Conservation (phyloP, 1,139 yeast species). For the Schwanniomyces etchellsii region DNA sequence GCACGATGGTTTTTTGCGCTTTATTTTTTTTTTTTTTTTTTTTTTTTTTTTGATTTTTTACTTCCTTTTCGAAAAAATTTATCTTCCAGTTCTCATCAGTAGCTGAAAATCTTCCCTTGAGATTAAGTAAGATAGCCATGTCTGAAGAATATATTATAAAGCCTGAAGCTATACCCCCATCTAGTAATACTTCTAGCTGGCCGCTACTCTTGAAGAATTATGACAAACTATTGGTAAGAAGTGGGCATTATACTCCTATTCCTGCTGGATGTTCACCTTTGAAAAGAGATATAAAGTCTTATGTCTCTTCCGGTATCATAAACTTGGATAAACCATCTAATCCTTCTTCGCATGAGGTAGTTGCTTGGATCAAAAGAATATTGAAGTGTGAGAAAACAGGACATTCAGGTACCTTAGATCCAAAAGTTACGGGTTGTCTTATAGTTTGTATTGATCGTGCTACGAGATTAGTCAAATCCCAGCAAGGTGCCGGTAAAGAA, state of each 20-base stretch:
- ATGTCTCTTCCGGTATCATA: constrained; percentile 91
- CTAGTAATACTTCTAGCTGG: constrained; percentile 90
- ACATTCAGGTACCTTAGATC: constrained; percentile 98
- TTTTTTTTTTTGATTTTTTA: too few relatives aligned
- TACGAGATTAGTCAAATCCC: constrained; percentile 94
- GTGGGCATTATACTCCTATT: constrained; percentile 95
- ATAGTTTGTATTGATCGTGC: constrained; percentile 98
- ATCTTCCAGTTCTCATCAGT: too few relatives aligned
- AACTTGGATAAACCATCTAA: constrained; percentile 97
- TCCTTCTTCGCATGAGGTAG: constrained; percentile 98
- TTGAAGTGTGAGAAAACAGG: constrained; percentile 96
- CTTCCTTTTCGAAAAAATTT: too few relatives aligned
- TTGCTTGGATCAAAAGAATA: constrained; percentile 97
- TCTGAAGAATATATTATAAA: constrained; percentile 71
- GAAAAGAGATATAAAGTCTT: constrained; percentile 87
- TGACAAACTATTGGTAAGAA: constrained; percentile 89
- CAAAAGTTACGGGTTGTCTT: constrained; percentile 96
- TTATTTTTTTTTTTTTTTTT: too few relatives aligned
- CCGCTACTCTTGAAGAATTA: constrained; percentile 90
- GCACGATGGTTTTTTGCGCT: constrained; percentile 15
- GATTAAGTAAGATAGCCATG: too few relatives aligned
- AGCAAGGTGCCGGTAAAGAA: constrained; percentile 99
- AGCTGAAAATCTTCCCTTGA: too few relatives aligned
- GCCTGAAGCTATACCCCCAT: constrained; percentile 78
- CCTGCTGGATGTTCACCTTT: constrained; percentile 94